Base-by-base conservation (phyloP, 2,329 filamentous ascomycete genomes). In the Apiospora phragmitis region DNA sequence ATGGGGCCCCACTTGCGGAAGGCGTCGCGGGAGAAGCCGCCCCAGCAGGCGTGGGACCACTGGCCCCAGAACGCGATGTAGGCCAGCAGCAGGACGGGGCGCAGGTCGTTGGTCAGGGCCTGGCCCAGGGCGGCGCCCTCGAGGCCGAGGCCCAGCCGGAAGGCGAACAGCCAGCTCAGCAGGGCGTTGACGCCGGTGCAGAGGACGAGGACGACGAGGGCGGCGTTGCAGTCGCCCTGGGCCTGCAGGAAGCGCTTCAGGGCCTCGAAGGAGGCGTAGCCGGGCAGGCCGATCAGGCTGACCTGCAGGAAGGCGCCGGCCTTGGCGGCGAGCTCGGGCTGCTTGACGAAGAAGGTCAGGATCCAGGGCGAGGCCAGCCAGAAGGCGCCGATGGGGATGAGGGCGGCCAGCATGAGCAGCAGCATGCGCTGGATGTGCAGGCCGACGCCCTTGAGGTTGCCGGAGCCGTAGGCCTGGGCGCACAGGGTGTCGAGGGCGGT, bases 181-280 rank as follows among this genome's bases (percentile, higher is more conserved):
- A 83, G 69, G 18, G 84, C 83, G 72, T 88, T 88, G 18, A 85
- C 71, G 0, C 86, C 86, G 0, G 85, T 82, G 49, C 84, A 84
- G 32, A 87, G 73, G 1, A 87, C 65, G 11, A 88, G 78, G 29
- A 87, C 81, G 11, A 81, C 79, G 74, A 87, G 81, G 18, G 82
- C 84, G 1, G 83, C 85, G 43, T 83, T 83, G 78, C 88, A 88
- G 42, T 86, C 80, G 1, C 87, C 86, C 72, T 89, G 87, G 0
- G 87, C 85, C 74, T 89, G 86, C 3, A 88, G 80, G 72, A 88
- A 88, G 0, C 87, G 81, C 75, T 89, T 89, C 1, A 85, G 80
- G 0, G 85, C 85, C 72, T 89, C 87, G 41, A 89, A 89, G 3
- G 82, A 81, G 1, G 85, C 86, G 69, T 88, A 89, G 3, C 86